Evolutionary conservation across 2,329 filamentous ascomycete species (phyloP).

Genomic region (Dothiorella sarmentorum): DNA sequence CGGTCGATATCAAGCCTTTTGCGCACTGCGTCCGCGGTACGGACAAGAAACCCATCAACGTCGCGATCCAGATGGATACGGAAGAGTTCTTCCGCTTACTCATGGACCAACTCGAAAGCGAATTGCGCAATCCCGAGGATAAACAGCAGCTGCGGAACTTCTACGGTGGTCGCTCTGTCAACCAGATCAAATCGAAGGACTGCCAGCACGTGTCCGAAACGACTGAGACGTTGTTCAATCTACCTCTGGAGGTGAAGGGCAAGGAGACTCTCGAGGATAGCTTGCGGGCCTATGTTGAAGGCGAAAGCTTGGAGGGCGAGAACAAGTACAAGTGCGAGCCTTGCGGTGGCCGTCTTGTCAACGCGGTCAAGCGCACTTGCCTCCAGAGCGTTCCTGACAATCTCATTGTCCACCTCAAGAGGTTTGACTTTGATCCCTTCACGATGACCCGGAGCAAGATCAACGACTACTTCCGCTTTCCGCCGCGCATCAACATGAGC

Average conservation of each 20-base stretch:
- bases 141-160: conserved; percentile 76
- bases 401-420: conserved; percentile 90
- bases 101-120: conserved; percentile 85
- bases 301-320: conserved; percentile 94
- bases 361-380: conserved; percentile 89
- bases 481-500: conserved; percentile 76
- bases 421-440: conserved; percentile 76
- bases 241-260: conserved; percentile 94
- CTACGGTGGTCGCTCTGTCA: conserved; percentile 86
- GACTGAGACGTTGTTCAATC: conserved; percentile 85
- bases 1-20: conserved; percentile 68
- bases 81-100: conserved; percentile 96
- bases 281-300: conserved; percentile 89
- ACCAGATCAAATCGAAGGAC: conserved; percentile 93
- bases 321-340: conserved; percentile 98
- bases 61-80: conserved; percentile 92
- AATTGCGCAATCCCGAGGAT: conserved; percentile 64
- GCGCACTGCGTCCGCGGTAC: conserved; percentile 77
- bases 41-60: conserved; percentile 78
- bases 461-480: conserved; percentile 92
- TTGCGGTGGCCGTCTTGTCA: conserved; percentile 77
- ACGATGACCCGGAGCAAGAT: conserved; percentile 84
- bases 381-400: conserved; percentile 91
- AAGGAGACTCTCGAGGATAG: conserved; percentile 82
- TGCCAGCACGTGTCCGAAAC: conserved; percentile 91